phyloP scores from a whole-genome alignment of 2,329 filamentous ascomycete genomes.

The Zymoseptoria tritici region DNA sequence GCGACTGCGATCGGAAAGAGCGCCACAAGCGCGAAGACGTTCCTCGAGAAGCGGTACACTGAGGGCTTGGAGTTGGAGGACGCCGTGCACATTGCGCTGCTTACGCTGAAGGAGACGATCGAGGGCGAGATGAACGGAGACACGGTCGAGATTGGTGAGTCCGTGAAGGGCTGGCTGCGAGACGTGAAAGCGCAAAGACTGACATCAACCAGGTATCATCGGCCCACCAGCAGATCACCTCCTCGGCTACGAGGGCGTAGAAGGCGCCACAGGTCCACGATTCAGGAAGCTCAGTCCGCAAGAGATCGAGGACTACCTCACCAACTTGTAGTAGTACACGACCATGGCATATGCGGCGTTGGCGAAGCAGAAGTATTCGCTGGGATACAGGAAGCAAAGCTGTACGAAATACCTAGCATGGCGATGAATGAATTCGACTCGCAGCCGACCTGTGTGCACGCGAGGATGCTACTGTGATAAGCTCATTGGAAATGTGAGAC shows the following conservation, averaged over 20 bases:
- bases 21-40: constrained; percentile 96
- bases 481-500: background rate
- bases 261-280: constrained; percentile 73
- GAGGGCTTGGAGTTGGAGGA: constrained; percentile 96
- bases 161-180: background rate
- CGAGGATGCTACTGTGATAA: background rate
- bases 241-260: constrained; percentile 82
- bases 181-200: background rate
- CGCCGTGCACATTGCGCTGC: constrained; percentile 92
- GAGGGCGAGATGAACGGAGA: constrained; percentile 98
- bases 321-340: constrained; percentile 76
- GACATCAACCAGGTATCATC: constrained; percentile 65
- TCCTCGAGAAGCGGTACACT: constrained; percentile 97
- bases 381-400: background rate
- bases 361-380: background rate
- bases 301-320: constrained; percentile 99
- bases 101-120: constrained; percentile 98
- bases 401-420: background rate
- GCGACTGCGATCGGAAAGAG: constrained; percentile 98
- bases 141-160: constrained; percentile 90
- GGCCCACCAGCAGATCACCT: constrained; percentile 90
- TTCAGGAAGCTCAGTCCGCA: constrained; percentile 94
- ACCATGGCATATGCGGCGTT: constrained; percentile 8
- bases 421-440: background rate
- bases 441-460: background rate